Evolutionary conservation across 495 filamentous ascomycete genomes (phyloP).

Genomic region (Aspergillus nidulans): DNA sequence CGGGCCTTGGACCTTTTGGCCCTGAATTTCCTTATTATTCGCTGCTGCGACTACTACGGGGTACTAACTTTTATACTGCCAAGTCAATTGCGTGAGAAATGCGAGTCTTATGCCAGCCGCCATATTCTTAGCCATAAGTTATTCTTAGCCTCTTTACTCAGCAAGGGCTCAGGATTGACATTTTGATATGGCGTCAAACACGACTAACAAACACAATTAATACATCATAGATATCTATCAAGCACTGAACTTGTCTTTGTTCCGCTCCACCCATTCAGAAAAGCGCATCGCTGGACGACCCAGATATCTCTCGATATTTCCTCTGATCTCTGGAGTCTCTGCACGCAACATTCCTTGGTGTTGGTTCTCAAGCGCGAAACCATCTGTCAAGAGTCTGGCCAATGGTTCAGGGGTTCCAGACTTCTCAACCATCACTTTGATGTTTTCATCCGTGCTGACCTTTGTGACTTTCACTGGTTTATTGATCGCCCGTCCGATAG

Average conservation of each 20-base stretch:
- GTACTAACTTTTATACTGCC: not conserved
- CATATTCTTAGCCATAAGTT: too few species aligned
- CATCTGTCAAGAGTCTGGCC: not conserved
- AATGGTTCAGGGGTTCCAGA: constrained; percentile 17
- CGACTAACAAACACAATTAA: not conserved
- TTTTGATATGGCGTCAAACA: not conserved
- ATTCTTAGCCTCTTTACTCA: too few species aligned
- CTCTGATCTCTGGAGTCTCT: not conserved
- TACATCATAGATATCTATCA: not conserved
- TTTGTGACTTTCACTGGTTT: constrained; percentile 20
- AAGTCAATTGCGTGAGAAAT: not conserved
- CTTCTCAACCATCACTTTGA: constrained; percentile 7
- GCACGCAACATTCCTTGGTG: not conserved
- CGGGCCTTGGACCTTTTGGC: too few species aligned
- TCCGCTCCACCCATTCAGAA: constrained; percentile 24
- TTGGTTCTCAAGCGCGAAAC: not conserved
- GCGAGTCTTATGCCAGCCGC: not conserved
- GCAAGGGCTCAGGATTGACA: too few species aligned
- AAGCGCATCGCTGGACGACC: constrained; percentile 18
- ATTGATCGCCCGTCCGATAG: constrained; percentile 18
- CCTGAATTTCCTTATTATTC: too few species aligned
- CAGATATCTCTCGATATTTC: constrained; percentile 24
- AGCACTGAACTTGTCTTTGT: constrained; percentile 17
- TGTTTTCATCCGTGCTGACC: constrained; percentile 15
- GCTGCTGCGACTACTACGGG: too few species aligned